Evolutionary conservation across 371 early-diverging fungal species (phyloP).

Genomic region (Nosema muscidifuracis): DNA sequence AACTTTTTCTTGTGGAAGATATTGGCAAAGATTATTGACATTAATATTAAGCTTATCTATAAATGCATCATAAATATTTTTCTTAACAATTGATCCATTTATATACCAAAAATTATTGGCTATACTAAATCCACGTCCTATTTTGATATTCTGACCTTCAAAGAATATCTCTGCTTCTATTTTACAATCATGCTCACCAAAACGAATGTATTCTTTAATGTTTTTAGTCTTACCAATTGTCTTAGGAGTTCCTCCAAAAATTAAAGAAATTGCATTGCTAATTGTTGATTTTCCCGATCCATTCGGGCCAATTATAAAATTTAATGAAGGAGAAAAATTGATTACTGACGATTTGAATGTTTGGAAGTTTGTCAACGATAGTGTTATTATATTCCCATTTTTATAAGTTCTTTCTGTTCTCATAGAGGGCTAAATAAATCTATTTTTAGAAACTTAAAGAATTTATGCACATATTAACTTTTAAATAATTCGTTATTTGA

Average conservation of each 20-base stretch:
- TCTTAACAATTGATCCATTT: conserved; percentile 34
- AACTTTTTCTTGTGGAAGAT: conserved; percentile 64
- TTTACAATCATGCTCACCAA: conserved; percentile 43
- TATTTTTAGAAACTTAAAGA: neutral
- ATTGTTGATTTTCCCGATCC: conserved; percentile 96
- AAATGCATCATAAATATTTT: conserved; percentile 39
- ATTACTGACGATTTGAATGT: conserved; percentile 55
- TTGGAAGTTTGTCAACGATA: conserved; percentile 59
- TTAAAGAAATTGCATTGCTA: conserved; percentile 88
- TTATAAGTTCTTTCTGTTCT: conserved; percentile 5
- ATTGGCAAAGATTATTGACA: conserved; percentile 59
- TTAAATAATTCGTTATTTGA: no score
- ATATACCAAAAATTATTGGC: conserved; percentile 49
- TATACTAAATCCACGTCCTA: conserved; percentile 35
- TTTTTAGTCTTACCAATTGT: conserved; percentile 64
- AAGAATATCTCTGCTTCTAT: conserved; percentile 31
- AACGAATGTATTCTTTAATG: conserved; percentile 58
- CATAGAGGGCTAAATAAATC: neutral
- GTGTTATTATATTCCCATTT: conserved; percentile 49
- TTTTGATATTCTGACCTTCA: neutral
- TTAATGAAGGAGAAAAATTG: conserved; percentile 56
- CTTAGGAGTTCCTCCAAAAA: conserved; percentile 77
- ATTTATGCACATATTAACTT: neutral
- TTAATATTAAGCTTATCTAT: conserved; percentile 46
- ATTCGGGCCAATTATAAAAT: conserved; percentile 63